These are phyloP conservation scores for Aspergillus egyptiacus DNA, from an alignment of 495 filamentous ascomycete species.

Conservation along the genomic window DNA sequence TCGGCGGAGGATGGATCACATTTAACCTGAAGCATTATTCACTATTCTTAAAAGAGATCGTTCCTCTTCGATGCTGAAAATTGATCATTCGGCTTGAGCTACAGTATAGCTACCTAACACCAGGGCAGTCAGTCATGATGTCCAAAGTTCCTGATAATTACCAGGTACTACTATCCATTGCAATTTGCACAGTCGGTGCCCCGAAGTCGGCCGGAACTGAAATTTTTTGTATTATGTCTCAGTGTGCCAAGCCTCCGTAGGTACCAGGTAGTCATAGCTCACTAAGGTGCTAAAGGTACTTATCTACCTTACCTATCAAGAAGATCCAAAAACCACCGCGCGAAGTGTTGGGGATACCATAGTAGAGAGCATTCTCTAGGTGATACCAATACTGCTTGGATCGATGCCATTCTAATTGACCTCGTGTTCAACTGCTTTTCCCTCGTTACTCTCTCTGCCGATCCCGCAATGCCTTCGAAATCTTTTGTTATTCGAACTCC, in stretches of 20 bases:
- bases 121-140: too few species aligned
- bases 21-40: too few species aligned
- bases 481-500: constrained; percentile 62
- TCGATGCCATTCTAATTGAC: neutral
- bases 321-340: neutral
- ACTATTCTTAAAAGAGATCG: too few species aligned
- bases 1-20: too few species aligned
- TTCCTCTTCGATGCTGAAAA: too few species aligned
- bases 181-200: constrained; percentile 6
- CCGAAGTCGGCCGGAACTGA: constrained; percentile 29
- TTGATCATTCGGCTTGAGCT: too few species aligned
- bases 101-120: too few species aligned
- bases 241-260: constrained; percentile 27
- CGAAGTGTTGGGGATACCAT: neutral
- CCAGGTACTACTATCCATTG: neutral
- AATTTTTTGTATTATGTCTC: constrained; percentile 15
- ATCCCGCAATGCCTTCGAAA: constrained; percentile 29
- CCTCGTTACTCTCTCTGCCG: neutral
- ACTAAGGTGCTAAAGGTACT: too few species aligned
- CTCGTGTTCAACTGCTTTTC: neutral
- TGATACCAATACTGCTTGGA: neutral
- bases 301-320: too few species aligned
- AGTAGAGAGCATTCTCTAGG: neutral
- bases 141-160: too few species aligned
- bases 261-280: constrained; percentile 18